Percentiles rank a stretch among this genome's conserved stretches.
phyloP scores from a whole-genome alignment of 2,329 filamentous ascomycete species.

The Diaporthe batatas region DNA sequence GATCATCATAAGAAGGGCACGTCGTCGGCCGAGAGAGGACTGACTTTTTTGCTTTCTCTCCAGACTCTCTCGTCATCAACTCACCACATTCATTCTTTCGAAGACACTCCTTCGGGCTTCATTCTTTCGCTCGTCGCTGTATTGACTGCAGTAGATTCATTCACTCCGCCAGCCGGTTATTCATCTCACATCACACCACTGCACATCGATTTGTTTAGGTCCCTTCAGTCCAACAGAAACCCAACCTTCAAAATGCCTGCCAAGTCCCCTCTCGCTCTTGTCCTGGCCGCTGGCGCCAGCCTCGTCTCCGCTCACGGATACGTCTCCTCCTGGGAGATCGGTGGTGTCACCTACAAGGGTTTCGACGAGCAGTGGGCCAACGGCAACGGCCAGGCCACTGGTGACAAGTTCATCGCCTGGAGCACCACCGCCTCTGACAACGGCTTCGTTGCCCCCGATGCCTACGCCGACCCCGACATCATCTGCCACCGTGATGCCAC shows the following conservation, averaged over 20 bases:
- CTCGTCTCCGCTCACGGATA: slow-evolving; percentile 49
- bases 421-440: slow-evolving; percentile 48
- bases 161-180: slow-evolving; percentile 40
- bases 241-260: slow-evolving; percentile 38
- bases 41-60: slow-evolving; percentile 14
- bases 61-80: slow-evolving; percentile 36
- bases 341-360: slow-evolving; percentile 47
- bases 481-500: slow-evolving; percentile 54
- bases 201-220: slow-evolving; percentile 37
- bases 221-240: slow-evolving; percentile 29
- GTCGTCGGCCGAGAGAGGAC: slow-evolving; percentile 23
- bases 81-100: slow-evolving; percentile 42
- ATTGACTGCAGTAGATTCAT: slow-evolving; percentile 42
- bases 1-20: slow-evolving; percentile 39
- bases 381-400: slow-evolving; percentile 34
- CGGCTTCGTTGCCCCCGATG: slow-evolving; percentile 57
- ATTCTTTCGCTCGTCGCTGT: slow-evolving; percentile 42
- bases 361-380: slow-evolving; percentile 43
- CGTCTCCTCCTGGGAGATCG: slow-evolving; percentile 49
- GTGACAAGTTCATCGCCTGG: slow-evolving; percentile 42
- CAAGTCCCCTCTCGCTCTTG: slow-evolving; percentile 35
- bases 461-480: slow-evolving; percentile 53
- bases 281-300: slow-evolving; percentile 44
- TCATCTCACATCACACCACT: slow-evolving; percentile 23
- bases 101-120: slow-evolving; percentile 37